Percentiles rank a stretch among this genome's conserved stretches.
Conservation (phyloP, 371 early-diverging fungal species). For the Mortierella sp. region DNA sequence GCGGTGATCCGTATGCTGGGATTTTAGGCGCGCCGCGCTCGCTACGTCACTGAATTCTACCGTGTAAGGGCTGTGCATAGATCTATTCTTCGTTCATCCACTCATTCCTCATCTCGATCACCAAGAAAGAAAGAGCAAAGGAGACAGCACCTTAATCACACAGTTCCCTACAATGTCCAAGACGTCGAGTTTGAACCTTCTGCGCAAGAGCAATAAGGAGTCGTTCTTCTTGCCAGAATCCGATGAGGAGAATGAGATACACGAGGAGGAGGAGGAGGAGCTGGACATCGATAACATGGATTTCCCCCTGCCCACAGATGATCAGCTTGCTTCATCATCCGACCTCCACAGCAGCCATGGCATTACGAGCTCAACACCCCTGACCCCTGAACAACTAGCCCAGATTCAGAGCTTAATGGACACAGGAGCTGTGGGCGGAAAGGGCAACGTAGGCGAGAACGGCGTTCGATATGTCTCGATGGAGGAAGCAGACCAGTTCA, state of each 20-base stretch:
- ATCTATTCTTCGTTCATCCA: too few species aligned
- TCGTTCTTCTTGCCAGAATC: constrained; percentile 46
- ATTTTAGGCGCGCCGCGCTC: too few species aligned
- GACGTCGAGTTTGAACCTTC: constrained; percentile 36
- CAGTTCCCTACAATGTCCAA: constrained; percentile 29
- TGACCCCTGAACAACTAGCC: constrained; percentile 38
- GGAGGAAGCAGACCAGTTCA: constrained; percentile 51
- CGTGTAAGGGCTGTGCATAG: too few species aligned
- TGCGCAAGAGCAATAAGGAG: constrained; percentile 46
- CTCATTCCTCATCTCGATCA: too few species aligned
- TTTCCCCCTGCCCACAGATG: constrained; percentile 66
- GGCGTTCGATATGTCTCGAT: constrained; percentile 43
- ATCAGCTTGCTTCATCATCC: constrained; percentile 19
- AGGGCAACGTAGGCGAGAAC: constrained; percentile 22
- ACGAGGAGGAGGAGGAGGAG: constrained; percentile 51
- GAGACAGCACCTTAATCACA: neutral
- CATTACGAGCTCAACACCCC: constrained; percentile 18
- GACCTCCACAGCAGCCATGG: constrained; percentile 9
- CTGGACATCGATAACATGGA: constrained; percentile 78
- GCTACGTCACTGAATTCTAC: too few species aligned
- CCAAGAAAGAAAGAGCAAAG: too few species aligned
- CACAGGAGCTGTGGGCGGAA: constrained; percentile 33
- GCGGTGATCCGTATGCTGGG: too few species aligned
- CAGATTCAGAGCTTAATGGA: constrained; percentile 47
- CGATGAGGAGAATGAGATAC: constrained; percentile 24